A percentile compares a stretch with the other conserved stretches of the same genome.
Evolutionary conservation across 768 basidiomycete genomes (phyloP).

Genomic region (Exidia glandulosa): DNA sequence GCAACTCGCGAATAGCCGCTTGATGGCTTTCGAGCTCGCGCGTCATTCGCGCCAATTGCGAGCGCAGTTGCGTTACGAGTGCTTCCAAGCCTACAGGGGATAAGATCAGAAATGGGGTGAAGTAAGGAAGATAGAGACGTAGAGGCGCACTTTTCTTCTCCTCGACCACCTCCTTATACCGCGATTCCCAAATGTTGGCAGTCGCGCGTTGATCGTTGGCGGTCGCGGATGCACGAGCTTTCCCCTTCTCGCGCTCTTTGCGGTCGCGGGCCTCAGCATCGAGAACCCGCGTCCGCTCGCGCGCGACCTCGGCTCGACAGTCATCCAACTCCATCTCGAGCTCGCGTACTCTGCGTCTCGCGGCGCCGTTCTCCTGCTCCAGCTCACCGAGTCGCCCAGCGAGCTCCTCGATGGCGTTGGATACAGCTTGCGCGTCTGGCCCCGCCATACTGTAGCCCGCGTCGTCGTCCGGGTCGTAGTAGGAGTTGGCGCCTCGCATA

Average conservation of each 20-base stretch:
- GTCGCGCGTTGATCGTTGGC: not conserved
- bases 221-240: conserved; percentile 3
- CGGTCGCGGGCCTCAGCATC: conserved; percentile 32
- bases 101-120: not conserved
- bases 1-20: conserved; percentile 53
- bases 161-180: conserved; percentile 70
- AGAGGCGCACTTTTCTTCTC: conserved; percentile 71
- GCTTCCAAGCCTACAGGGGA: conserved; percentile 59
- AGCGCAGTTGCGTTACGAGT: conserved; percentile 58
- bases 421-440: conserved; percentile 48
- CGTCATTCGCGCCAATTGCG: conserved; percentile 69
- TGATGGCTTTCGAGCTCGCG: conserved; percentile 64
- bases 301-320: conserved; percentile 66
- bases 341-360: conserved; percentile 72
- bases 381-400: conserved; percentile 51
- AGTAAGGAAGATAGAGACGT: not conserved
- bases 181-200: conserved; percentile 17
- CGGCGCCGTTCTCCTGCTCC: conserved; percentile 73
- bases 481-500: conserved; percentile 41
- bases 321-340: conserved; percentile 79
- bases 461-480: conserved; percentile 35
- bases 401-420: conserved; percentile 39
- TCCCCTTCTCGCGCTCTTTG: conserved; percentile 11
- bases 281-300: conserved; percentile 54
- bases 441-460: conserved; percentile 27